phyloP scores from a whole-genome alignment of 345 rosid species.

The Hypericum androsaemum region DNA sequence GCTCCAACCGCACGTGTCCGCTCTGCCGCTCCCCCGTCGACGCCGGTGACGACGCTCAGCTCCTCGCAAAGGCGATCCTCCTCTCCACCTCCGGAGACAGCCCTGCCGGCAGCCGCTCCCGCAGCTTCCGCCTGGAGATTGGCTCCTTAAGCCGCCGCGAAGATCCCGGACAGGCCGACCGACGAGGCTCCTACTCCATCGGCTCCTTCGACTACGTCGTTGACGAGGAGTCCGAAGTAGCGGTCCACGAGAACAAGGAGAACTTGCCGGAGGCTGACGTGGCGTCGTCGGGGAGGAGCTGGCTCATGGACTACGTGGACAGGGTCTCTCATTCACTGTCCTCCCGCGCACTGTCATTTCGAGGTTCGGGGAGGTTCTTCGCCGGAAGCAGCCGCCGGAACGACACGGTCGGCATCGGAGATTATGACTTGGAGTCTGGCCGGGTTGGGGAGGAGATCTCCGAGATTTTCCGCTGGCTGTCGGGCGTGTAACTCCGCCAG shows the following conservation, averaged over 20 bases:
- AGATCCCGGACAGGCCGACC: constrained; percentile 18
- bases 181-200: constrained; percentile 53
- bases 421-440: constrained; percentile 53
- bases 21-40: constrained; percentile 71
- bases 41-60: constrained; percentile 42
- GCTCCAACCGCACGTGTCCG: constrained; percentile 71
- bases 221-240: constrained; percentile 20
- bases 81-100: constrained; percentile 1
- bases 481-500: constrained; percentile 43
- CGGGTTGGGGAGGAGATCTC: constrained; percentile 79
- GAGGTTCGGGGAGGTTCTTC: constrained; percentile 74
- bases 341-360: constrained; percentile 56
- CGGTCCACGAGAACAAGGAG: not conserved
- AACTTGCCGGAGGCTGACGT: constrained; percentile 54
- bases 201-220: constrained; percentile 82
- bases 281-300: constrained; percentile 45
- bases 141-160: constrained; percentile 69
- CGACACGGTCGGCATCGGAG: constrained; percentile 31
- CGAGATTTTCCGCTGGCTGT: constrained; percentile 83
- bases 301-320: constrained; percentile 82
- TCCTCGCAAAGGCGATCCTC: constrained; percentile 39
- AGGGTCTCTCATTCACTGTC: constrained; percentile 59
- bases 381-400: constrained; percentile 77
- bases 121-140: constrained; percentile 77
- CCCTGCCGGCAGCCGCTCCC: constrained; percentile 14